Percentiles rank a stretch among this genome's conserved stretches.
Evolutionary conservation across 305 asterid species (phyloP).

Genomic region (Striga hermonthica): DNA sequence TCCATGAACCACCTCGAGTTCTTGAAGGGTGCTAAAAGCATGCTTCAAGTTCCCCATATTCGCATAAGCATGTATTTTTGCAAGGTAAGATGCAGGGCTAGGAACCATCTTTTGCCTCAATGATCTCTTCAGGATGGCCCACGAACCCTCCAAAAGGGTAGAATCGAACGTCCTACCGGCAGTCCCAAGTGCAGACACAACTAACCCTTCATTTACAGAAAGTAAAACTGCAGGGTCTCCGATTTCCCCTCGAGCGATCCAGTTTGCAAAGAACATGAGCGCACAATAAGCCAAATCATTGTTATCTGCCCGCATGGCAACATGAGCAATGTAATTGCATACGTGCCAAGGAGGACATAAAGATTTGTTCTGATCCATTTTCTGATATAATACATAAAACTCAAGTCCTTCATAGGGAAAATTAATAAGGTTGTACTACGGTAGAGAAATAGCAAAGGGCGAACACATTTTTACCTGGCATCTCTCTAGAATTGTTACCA

Average conservation of each 20-base stretch:
- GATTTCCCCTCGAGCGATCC: constrained; percentile 66
- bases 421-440: background rate
- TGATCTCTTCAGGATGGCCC: constrained; percentile 80
- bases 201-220: constrained; percentile 69
- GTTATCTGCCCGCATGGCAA: constrained; percentile 65
- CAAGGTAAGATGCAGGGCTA: constrained; percentile 64
- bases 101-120: constrained; percentile 59
- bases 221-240: constrained; percentile 51
- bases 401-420: background rate
- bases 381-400: constrained; percentile 44
- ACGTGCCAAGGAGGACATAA: constrained; percentile 64
- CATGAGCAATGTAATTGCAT: constrained; percentile 66
- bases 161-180: constrained; percentile 69
- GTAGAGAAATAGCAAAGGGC: constrained; percentile 23
- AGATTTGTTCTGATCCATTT: constrained; percentile 76
- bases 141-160: constrained; percentile 75
- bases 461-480: constrained; percentile 67
- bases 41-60: constrained; percentile 66
- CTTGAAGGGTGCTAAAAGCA: constrained; percentile 77
- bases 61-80: constrained; percentile 66
- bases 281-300: constrained; percentile 59
- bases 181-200: constrained; percentile 74
- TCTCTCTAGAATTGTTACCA: constrained; percentile 70
- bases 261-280: constrained; percentile 73
- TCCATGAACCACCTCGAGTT: constrained; percentile 63